Conservation (phyloP, 495 filamentous ascomycete species). For the Neurospora sp. region DNA sequence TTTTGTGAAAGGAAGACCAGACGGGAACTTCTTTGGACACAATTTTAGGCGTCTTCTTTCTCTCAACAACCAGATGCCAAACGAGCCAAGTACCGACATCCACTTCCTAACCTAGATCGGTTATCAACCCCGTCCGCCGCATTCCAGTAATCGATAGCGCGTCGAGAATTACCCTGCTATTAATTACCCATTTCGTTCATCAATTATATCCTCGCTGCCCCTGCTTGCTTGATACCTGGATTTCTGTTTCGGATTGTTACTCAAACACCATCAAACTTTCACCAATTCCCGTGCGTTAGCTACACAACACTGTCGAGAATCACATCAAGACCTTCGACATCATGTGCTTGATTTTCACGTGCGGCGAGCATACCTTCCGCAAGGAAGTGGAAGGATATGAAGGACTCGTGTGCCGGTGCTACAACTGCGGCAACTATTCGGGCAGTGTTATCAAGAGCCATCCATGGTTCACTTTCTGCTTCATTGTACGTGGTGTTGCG, state of each 20-base stretch:
- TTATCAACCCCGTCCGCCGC: not conserved
- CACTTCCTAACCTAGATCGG: not conserved
- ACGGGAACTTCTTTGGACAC: not conserved
- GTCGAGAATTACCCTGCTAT: not conserved
- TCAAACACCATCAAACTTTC: not conserved
- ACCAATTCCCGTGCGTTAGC: not conserved
- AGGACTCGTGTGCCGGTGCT: conserved; percentile 42
- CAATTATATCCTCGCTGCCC: not conserved
- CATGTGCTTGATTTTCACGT: conserved; percentile 51
- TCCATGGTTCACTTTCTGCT: conserved; percentile 52
- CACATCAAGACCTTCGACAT: not conserved
- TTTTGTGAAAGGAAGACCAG: not conserved
- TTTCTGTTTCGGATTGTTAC: not conserved
- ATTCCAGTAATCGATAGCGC: not conserved
- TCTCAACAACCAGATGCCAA: not conserved
- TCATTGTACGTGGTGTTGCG: conserved; percentile 31
- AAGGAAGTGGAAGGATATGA: conserved; percentile 46
- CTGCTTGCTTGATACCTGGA: not conserved
- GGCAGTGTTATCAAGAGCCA: conserved; percentile 42
- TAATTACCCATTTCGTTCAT: not conserved
- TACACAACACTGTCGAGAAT: not conserved
- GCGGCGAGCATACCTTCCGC: conserved; percentile 47
- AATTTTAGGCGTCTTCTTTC: not conserved
- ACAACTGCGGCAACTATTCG: conserved; percentile 47
- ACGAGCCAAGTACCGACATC: not conserved